Base-by-base conservation (phyloP, 129 eudicot species). In the Gnaphalium uliginosum region DNA sequence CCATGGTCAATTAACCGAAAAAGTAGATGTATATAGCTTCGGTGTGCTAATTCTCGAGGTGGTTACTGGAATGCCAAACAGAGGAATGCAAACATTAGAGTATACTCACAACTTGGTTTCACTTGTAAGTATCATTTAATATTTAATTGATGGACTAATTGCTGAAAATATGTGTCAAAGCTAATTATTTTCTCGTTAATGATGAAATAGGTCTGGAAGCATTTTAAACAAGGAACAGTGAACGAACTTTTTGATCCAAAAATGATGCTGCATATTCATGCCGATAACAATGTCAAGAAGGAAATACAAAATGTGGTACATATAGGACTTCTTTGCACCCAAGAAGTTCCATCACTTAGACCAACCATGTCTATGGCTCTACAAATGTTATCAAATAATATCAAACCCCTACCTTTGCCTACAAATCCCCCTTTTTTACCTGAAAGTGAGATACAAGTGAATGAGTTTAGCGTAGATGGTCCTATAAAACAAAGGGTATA, bases 321-420 rank as follows among this genome's bases (percentile, higher is more conserved):
- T 4, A 75, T 92, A 56, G 96, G 92, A 23, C 97, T 92, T 60
- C 79, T 89, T 65, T 92, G 97, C 89, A 85, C 83, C 26, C 97
- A 89, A 85, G 89, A 89, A 78, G 81, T 77, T 23, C 78, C 96
- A 5, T 66, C 89, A 24, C 75, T 92, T 59, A 80, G 96, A 73
- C 96, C 97, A n/a, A 71, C 92, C 21, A 92, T 89, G 96, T 85
- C 96, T 5, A 86, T 69, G 86, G 83, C 85, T 26, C 66, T 92
- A 46, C 79, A 78, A 66, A 86, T 92, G 97, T 79, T 92, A 69
- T 87, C 80, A 23, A 81, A 82, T 66, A 85, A 85, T 66, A 83
- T 86, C 25, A 88, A 69, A 51, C 37, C 78, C 26, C 82, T 92
- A 4, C 89, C 97, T 41, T 26, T 78, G 48, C 96, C 97, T 14